Conservation (phyloP, 78 protist species). For the Neovahlkampfia damariscottae region DNA sequence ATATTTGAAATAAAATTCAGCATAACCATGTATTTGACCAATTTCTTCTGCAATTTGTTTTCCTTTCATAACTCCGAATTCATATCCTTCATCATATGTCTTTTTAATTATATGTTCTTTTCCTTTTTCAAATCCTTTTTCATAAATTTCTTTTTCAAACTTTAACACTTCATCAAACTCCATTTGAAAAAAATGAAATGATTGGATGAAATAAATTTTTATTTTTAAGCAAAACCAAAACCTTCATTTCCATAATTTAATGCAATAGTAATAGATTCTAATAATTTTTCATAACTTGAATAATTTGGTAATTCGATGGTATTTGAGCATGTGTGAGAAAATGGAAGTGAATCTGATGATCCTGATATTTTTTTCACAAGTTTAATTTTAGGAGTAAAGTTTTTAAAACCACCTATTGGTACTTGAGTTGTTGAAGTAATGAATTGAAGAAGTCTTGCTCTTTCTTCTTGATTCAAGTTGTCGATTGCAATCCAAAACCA, state of each 20-base stretch:
- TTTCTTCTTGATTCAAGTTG: constrained; percentile 10
- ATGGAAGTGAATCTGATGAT: constrained; percentile 17
- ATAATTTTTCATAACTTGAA: constrained; percentile 11
- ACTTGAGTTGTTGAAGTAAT: constrained; percentile 71
- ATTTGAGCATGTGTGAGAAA: constrained; percentile 54
- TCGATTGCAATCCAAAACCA: constrained; percentile 37
- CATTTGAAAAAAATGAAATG: too few species aligned
- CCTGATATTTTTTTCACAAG: background rate
- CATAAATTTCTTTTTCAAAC: too few species aligned
- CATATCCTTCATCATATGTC: too few species aligned
- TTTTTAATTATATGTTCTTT: too few species aligned
- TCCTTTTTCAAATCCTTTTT: too few species aligned
- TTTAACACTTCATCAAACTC: too few species aligned
- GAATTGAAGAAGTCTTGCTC: constrained; percentile 63
- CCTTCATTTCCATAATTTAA: constrained; percentile 5
- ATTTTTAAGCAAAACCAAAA: constrained; percentile 17
- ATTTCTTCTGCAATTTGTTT: too few species aligned
- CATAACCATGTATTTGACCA: too few species aligned
- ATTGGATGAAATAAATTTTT: too few species aligned
- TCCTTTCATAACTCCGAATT: too few species aligned
- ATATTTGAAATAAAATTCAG: too few species aligned
- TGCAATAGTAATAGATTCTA: constrained; percentile 30
- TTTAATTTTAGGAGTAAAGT: constrained; percentile 16
- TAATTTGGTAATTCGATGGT: constrained; percentile 37
- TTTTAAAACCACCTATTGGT: constrained; percentile 52